These are phyloP conservation scores for Peronospora belbahrii DNA, from an alignment of 352 stramenopile genomes.

Conservation along the genomic window DNA sequence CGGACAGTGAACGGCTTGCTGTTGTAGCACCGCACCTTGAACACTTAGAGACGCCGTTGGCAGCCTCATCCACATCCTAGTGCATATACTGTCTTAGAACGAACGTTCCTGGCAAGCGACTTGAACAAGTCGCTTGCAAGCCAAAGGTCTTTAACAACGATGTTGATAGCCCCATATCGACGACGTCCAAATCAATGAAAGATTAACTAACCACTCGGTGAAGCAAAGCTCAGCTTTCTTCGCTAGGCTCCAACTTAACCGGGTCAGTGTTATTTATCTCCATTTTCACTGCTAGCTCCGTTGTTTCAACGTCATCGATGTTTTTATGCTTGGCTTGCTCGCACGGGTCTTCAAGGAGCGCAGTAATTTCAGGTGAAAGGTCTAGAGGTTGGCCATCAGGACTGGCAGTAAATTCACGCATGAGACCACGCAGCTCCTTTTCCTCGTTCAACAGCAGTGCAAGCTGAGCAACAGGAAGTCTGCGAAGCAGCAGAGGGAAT, in stretches of 20 bases:
- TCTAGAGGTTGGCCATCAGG: slow-evolving; percentile 24
- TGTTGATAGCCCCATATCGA: neutral
- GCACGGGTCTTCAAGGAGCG: slow-evolving; percentile 22
- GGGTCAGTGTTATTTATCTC: slow-evolving; percentile 13
- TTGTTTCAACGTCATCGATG: neutral
- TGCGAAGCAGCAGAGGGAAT: slow-evolving; percentile 52
- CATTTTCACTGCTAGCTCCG: slow-evolving; percentile 12
- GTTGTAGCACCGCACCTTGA: too few species aligned
- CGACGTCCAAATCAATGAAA: neutral
- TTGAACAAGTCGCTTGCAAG: neutral
- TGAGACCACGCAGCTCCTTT: slow-evolving; percentile 39
- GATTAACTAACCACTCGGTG: neutral
- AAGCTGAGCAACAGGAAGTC: slow-evolving; percentile 46
- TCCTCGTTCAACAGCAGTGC: slow-evolving; percentile 48
- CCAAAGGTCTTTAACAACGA: neutral
- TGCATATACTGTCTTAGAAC: neutral
- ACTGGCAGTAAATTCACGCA: slow-evolving; percentile 36
- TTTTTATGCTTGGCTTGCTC: slow-evolving; percentile 15
- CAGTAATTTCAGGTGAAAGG: slow-evolving; percentile 23
- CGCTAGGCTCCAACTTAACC: slow-evolving; percentile 13
- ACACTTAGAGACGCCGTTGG: too few species aligned
- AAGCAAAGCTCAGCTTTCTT: neutral
- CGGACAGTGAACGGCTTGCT: too few species aligned
- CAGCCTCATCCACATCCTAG: neutral
- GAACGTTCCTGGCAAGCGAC: too few species aligned